Evolutionary conservation across 75 land plant species (phyloP).

Genomic region (Cupressus sempervirens): DNA sequence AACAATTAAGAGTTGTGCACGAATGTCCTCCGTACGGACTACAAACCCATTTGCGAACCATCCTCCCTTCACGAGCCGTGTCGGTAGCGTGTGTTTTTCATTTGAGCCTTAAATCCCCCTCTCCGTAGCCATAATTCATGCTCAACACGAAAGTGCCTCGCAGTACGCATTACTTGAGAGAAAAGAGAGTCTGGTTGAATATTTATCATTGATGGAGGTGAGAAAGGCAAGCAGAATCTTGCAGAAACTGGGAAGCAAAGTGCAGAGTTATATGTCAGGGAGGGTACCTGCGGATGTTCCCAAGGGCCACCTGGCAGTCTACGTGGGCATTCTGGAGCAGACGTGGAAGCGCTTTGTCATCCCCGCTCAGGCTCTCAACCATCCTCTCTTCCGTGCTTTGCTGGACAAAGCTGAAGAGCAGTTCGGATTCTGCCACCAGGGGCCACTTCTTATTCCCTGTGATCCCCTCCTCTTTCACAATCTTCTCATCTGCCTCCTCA

Average conservation of each 20-base stretch:
- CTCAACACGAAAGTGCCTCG: too few species aligned
- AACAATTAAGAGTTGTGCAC: neutral
- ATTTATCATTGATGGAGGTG: neutral
- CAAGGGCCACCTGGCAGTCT: slow-evolving; percentile 49
- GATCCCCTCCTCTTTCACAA: slow-evolving; percentile 9
- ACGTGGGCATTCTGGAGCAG: slow-evolving; percentile 7
- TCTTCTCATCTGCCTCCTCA: neutral
- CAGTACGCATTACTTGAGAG: too few species aligned
- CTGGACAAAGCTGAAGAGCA: slow-evolving; percentile 25
- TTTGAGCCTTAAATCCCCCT: neutral
- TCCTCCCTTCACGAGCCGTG: neutral
- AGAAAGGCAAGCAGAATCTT: neutral
- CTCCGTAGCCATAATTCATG: too few species aligned
- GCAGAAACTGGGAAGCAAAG: neutral
- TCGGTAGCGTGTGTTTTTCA: too few species aligned
- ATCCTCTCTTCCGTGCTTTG: slow-evolving; percentile 19
- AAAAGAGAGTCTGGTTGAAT: too few species aligned
- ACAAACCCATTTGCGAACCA: neutral
- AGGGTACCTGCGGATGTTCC: slow-evolving; percentile 7
- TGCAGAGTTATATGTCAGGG: neutral
- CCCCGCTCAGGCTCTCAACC: slow-evolving; percentile 8
- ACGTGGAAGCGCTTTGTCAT: slow-evolving; percentile 10
- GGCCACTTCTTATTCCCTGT: slow-evolving; percentile 25
- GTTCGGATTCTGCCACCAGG: slow-evolving; percentile 20
- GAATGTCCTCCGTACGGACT: neutral